phyloP scores from a whole-genome alignment of 2,329 filamentous ascomycete species.

The Colletotrichum chlorophyti region DNA sequence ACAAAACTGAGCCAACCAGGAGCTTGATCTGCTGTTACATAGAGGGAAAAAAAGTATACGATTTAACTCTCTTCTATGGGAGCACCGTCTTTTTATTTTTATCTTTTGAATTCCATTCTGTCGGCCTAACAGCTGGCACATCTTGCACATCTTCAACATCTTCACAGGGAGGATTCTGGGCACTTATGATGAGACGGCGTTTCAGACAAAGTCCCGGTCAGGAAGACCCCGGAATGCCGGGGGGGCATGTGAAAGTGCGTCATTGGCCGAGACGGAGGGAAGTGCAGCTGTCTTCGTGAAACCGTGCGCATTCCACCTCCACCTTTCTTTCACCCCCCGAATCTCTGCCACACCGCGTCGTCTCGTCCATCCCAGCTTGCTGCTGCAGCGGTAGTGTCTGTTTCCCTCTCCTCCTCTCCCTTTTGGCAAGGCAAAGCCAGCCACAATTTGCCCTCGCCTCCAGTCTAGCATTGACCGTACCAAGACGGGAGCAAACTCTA shows the following conservation, averaged over 20 bases:
- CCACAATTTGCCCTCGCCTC: not conserved
- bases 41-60: conserved; percentile 19
- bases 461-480: conserved; percentile 22
- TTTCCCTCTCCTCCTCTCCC: too few species aligned
- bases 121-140: not conserved
- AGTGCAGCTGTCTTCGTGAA: conserved; percentile 14
- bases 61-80: not conserved
- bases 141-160: too few species aligned
- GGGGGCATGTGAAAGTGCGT: conserved; percentile 27
- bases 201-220: conserved; percentile 14
- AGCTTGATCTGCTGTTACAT: conserved; percentile 16
- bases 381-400: too few species aligned
- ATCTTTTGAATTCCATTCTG: too few species aligned
- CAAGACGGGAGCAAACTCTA: not conserved
- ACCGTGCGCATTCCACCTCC: conserved; percentile 28
- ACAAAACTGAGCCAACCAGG: not conserved
- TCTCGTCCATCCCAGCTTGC: too few species aligned
- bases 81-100: not conserved
- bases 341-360: conserved; percentile 12
- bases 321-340: conserved; percentile 4
- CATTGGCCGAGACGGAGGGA: conserved; percentile 10
- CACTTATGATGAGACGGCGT: conserved; percentile 11
- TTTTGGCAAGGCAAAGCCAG: conserved; percentile 10
- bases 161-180: conserved; percentile 2
- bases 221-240: conserved; percentile 6